Evolutionary conservation across 2,329 filamentous ascomycete species (phyloP).

Genomic region (Pseudocercospora musae): DNA sequence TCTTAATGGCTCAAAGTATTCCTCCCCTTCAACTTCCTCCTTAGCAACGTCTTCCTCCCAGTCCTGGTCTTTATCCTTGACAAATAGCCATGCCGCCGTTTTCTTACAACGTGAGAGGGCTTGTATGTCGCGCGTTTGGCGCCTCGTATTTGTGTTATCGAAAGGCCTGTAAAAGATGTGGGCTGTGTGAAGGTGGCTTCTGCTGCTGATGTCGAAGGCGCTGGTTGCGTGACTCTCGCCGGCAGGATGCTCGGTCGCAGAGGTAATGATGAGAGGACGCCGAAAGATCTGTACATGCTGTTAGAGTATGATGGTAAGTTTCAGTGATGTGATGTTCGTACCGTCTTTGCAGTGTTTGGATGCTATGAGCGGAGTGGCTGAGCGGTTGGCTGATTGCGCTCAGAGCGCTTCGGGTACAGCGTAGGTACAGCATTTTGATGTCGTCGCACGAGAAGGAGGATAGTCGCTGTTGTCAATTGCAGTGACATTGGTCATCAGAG

Average conservation of each 20-base stretch:
- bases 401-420: constrained; percentile 3
- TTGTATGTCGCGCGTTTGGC: constrained; percentile 56
- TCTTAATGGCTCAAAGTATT: constrained; percentile 53
- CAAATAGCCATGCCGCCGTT: constrained; percentile 60
- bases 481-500: too few species aligned
- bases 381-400: background rate
- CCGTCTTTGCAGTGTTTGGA: constrained; percentile 5
- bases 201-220: constrained; percentile 14
- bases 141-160: constrained; percentile 42
- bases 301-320: background rate
- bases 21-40: constrained; percentile 54
- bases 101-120: constrained; percentile 58
- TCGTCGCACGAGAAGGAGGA: background rate
- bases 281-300: constrained; percentile 19
- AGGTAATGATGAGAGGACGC: constrained; percentile 20
- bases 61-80: constrained; percentile 51
- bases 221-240: constrained; percentile 4
- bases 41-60: constrained; percentile 53
- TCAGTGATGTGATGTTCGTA: background rate
- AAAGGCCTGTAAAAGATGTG: constrained; percentile 27
- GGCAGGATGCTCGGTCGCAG: constrained; percentile 18
- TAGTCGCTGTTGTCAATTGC: background rate
- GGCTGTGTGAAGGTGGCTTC: constrained; percentile 16
- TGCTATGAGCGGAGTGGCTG: background rate
- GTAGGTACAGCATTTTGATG: constrained; percentile 8